Evolutionary conservation across 2,329 filamentous ascomycete genomes (phyloP).

Genomic region (Epichloe festucae): DNA sequence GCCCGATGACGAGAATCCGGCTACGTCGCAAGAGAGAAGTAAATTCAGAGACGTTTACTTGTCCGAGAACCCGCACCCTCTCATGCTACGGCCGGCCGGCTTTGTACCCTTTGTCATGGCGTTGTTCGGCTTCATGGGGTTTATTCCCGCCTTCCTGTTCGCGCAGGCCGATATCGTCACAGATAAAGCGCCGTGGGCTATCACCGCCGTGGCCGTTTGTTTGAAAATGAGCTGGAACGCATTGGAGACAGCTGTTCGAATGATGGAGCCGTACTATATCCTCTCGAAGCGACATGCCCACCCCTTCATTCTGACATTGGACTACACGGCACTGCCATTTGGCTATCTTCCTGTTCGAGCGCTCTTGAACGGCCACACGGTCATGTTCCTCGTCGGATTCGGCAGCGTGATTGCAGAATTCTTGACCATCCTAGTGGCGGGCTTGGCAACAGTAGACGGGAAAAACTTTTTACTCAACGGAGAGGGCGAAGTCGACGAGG

Average conservation of each 20-base stretch:
- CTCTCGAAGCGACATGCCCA: constrained; percentile 54
- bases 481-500: constrained; percentile 5
- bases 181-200: constrained; percentile 49
- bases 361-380: constrained; percentile 47
- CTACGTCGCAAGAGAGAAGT: constrained; percentile 29
- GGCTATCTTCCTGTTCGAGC: constrained; percentile 50
- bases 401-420: constrained; percentile 63
- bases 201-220: constrained; percentile 51
- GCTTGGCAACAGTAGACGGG: constrained; percentile 52
- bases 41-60: constrained; percentile 36
- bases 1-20: constrained; percentile 41
- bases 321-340: constrained; percentile 62
- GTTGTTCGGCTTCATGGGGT: constrained; percentile 40
- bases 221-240: constrained; percentile 58
- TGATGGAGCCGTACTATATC: constrained; percentile 64
- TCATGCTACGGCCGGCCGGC: constrained; percentile 50
- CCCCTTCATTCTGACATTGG: constrained; percentile 52
- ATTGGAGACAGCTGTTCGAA: constrained; percentile 55
- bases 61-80: constrained; percentile 50
- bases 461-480: constrained; percentile 36
- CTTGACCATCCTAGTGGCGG: constrained; percentile 54
- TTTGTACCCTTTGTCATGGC: constrained; percentile 47
- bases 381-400: constrained; percentile 56
- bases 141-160: constrained; percentile 53
- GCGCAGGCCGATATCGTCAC: constrained; percentile 39